Base-by-base conservation (phyloP, 352 stramenopile species). In the Bremia lactucae region DNA sequence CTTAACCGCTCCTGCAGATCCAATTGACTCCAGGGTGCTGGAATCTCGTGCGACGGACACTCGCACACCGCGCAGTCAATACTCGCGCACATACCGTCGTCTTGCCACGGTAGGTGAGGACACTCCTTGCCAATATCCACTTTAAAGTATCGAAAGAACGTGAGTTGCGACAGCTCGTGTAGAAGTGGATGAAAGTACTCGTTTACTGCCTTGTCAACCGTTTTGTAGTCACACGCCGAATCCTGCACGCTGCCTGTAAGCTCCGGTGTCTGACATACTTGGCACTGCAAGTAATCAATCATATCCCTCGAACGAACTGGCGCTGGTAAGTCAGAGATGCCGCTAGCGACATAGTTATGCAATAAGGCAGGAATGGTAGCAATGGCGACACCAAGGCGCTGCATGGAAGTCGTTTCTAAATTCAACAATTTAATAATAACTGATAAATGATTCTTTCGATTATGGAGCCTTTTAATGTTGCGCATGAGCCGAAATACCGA, bases 131-230 rank as follows among this genome's bases (percentile, higher is more conserved):
- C 77, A 31, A 97, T 62, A 55, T 96, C 84, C 19, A 95, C 84
- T 42, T 95, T 93, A 51, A 95, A 97, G 68, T 95, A 96, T 28
- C 86, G 86, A 55, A 97, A 97, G 63, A 96, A 96, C 10, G 72
- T 84, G 37, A 86, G 65, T 31, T 64, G 64, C 21, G 78, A 83
- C 20, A 93, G 66, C 42, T 89, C 78, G 16, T 81, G 44, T 5
- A 93, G 61, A 19, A 89, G 62, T 37, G 81, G 79, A 31, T 89
- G 76, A 45, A 93, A 91, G 56, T 90, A 72, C 51, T 84, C 58
- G 22, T 65, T 67, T 24, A 87, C 82, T 1, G 79, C 79, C 42
- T 82, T 85, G 53, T 89, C 71, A 39, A 93, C 81, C 4, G 72
- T 89, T 55, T 89, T 68, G 55, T 84, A 89, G 59, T 90, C 69